These are phyloP conservation scores for Austroboletus eburneus DNA, from an alignment of 768 basidiomycete genomes.

Conservation along the genomic window DNA sequence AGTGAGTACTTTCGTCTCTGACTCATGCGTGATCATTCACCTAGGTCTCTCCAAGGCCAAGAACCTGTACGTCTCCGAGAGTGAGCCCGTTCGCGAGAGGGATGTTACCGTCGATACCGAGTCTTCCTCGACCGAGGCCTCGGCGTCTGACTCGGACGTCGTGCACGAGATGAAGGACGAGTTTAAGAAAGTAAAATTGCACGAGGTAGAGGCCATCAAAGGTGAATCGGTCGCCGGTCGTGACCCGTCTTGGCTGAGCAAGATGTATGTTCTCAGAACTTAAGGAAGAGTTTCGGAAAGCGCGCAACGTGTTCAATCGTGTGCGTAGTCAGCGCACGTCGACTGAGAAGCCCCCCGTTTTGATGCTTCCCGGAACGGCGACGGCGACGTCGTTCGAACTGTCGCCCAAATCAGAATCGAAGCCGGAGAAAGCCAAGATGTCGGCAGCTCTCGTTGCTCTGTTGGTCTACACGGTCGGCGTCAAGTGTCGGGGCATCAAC, in stretches of 20 bases:
- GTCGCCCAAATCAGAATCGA: conserved; percentile 10
- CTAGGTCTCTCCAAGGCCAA: conserved; percentile 51
- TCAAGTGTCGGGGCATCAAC: conserved; percentile 90
- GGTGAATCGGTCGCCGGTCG: conserved; percentile 19
- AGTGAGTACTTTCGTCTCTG: conserved; percentile 35
- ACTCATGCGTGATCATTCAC: conserved; percentile 1
- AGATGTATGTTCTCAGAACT: conserved; percentile 28
- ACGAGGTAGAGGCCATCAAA: conserved; percentile 35
- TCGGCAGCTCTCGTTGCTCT: conserved; percentile 68
- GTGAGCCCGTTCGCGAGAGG: conserved; percentile 32
- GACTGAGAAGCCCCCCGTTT: conserved; percentile 15
- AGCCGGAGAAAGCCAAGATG: conserved; percentile 54
- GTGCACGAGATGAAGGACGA: conserved; percentile 26
- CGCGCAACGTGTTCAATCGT: conserved; percentile 40
- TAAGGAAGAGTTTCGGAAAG: conserved; percentile 38
- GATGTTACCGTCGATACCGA: conserved; percentile 36
- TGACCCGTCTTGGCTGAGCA: conserved; percentile 12
- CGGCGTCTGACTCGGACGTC: conserved; percentile 30
- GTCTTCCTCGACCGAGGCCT: conserved; percentile 41
- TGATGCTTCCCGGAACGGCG: conserved; percentile 9
- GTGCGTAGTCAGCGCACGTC: conserved; percentile 32
- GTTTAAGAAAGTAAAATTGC: conserved; percentile 20
- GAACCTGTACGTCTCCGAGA: conserved; percentile 57
- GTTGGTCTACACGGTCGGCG: conserved; percentile 92
- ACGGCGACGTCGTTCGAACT: conserved; percentile 15